Evolutionary conservation across 1,284 basidiomycete species (phyloP), one percentile per base, ranked within the genome.

Genomic region (Cryptococcus sp.): DNA sequence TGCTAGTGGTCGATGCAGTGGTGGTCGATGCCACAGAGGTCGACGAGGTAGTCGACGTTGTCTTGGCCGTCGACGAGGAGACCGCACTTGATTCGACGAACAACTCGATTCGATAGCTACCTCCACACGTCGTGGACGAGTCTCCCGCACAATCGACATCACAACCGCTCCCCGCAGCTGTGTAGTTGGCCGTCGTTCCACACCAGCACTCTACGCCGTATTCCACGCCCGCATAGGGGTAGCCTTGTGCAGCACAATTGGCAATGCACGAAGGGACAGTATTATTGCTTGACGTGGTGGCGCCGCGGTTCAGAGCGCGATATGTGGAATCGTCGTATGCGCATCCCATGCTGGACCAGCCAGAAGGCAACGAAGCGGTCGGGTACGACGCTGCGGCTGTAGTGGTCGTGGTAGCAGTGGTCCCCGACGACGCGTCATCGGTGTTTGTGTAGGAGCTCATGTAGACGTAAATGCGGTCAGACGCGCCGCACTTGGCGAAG

Each of bases 21-120:
- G 41, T 44, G 41, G 41, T 44, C 41, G 41, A 19, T 10, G 41
- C 7, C 41, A 22, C 41, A 2, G 41, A n/a, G n/a, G 41, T 19
- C 1, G 41, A 44, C 15, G 41, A 44, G 40, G 25, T 46, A 23
- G 50, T 55, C 59, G 78, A 71, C 3, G 40, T 52, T 17, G 50
- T 13, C 11, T 20, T 40, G 38, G 50, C n/a, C 16, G 50, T 25
- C 8, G 20, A 16, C 4, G 38, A 20, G 26, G 50, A 43, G 22
- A 20, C 43, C 6, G 22, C 17, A 17, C 17, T 22, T 10, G 53
- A 25, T n/a, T 46, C 48, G 11, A 38, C 19, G 55, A n/a, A 56
- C 7, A 56, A 19, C 34, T 56, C 51, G 5, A 56, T 45, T 3
- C 48, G 29, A 34, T 56, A 56, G 4, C 48, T 38, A 38, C 55